phyloP scores from a whole-genome alignment of 306 rosid species.

The Lathyrus sativus region DNA sequence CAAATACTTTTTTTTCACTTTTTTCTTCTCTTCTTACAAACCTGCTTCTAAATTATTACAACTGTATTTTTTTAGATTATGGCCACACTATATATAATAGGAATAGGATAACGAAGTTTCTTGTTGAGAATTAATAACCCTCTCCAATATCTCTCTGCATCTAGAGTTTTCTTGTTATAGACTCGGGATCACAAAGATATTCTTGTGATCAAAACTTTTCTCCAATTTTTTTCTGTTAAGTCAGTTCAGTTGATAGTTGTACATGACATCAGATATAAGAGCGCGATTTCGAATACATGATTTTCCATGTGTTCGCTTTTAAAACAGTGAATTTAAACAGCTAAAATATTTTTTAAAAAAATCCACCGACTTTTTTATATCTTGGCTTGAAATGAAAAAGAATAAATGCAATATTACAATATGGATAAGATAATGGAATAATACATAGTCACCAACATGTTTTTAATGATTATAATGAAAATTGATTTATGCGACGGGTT shows the following conservation, averaged over 20 bases:
- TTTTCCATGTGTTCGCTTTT: no score
- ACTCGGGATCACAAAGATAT: conserved; percentile 15
- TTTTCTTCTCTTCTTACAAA: conserved; percentile 13
- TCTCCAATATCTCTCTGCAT: neutral
- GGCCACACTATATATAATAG: conserved; percentile 9
- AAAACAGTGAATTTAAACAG: no score
- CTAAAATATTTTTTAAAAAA: no score
- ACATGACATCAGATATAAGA: no score
- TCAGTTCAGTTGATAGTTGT: no score
- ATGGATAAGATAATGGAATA: neutral
- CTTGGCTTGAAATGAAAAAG: neutral
- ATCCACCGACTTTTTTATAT: neutral
- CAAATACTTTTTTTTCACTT: conserved; percentile 3
- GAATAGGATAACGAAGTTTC: conserved; percentile 13
- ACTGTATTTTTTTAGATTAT: conserved; percentile 25
- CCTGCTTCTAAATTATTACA: conserved; percentile 29
- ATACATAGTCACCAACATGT: neutral
- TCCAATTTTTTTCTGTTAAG: no score
- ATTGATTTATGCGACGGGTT: neutral
- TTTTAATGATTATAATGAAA: neutral
- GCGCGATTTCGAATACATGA: no score
- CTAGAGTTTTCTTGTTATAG: neutral
- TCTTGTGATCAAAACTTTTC: conserved; percentile 7
- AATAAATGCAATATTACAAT: neutral
- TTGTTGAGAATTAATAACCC: neutral